Evolutionary conservation across 1,139 yeast species (phyloP).

Genomic region (Yamadazyma membranifaciens): DNA sequence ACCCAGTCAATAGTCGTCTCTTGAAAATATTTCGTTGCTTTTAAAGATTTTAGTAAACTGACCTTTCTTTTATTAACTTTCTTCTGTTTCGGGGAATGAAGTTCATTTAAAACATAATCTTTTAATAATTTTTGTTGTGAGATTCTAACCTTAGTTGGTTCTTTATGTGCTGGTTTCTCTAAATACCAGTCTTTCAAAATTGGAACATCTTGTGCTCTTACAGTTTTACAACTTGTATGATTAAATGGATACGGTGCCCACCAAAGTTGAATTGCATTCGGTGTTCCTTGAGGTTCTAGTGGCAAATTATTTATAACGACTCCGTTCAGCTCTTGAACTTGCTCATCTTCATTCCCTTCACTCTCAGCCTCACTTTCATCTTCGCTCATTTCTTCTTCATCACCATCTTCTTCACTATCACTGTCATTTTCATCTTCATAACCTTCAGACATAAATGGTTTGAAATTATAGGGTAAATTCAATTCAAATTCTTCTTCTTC

Average conservation of each 20-base stretch:
- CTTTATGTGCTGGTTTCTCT: constrained; percentile 59
- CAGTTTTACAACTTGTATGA: constrained; percentile 64
- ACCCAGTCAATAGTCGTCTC: constrained; percentile 96
- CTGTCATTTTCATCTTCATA: constrained; percentile 3
- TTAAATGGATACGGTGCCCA: constrained; percentile 88
- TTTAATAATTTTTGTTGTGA: constrained; percentile 88
- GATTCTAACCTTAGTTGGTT: constrained; percentile 74
- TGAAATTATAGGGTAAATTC: constrained; percentile 10
- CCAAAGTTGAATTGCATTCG: constrained; percentile 63
- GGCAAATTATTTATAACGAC: constrained; percentile 10
- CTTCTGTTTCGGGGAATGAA: constrained; percentile 43
- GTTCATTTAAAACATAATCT: constrained; percentile 66
- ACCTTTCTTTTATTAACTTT: constrained; percentile 43
- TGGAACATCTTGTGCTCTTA: constrained; percentile 89
- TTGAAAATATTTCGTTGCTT: constrained; percentile 83
- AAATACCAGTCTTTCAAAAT: constrained; percentile 79
- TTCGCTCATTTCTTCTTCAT: constrained; percentile 3
- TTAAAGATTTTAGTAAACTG: constrained; percentile 64
- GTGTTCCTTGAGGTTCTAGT: constrained; percentile 41
- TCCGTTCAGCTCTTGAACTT: constrained; percentile 8
- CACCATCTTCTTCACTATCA: constrained; percentile 2
- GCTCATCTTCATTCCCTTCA: constrained; percentile 4
- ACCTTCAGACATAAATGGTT: constrained; percentile 13
- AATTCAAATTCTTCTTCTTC: constrained; percentile 10
- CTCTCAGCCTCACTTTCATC: not conserved